Evolutionary conservation across 73 alveolate genomes (phyloP), one percentile per base, ranked within the genome.

Genomic region (Paramecium bursaria): DNA sequence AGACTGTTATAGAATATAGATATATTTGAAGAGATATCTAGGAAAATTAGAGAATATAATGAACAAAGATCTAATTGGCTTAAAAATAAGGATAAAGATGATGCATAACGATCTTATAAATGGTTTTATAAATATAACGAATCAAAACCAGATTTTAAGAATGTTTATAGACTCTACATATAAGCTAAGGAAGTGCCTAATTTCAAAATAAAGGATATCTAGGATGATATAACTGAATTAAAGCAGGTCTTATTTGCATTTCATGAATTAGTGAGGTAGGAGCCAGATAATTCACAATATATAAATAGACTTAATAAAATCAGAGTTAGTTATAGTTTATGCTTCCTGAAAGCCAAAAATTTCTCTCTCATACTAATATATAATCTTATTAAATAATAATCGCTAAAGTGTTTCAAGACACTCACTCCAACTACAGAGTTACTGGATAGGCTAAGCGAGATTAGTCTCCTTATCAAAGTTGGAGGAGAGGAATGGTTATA

Each of bases 401-500:
- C 82, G 1, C 44, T 67, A 31, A 31, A 42, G 10, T 67, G 82
- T 17, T 42, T 67, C 9, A 67, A 67, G 44, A 9, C 26, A 17
- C 44, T 67, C 46, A 42, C 19, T 15, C 82, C 82, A 4, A 33
- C 82, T 17, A 57, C 33, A 30, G 26, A 67, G 23, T 19, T 67
- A 0, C 50, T 67, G 22, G 13, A 67, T 11, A 31, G 82, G 33
- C n/a, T 67, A 14, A 57, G 44, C 33, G 82, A 67, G 27, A 67
- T 67, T 1, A 67, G 44, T 35, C 13, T 67, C 0, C 21, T 67
- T 1, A 46, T 67, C 4, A 57, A 53, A 0, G 11, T 67, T 39
- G 82, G 82, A 14, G 82, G 82, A 15, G 82, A 67, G 9, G 82
- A 67, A 13, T 67, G 82, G 82, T 67, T 35, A 39, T 42, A 67